Evolutionary conservation across 495 filamentous ascomycete genomes (phyloP).

Genomic region (Neurospora sp.): DNA sequence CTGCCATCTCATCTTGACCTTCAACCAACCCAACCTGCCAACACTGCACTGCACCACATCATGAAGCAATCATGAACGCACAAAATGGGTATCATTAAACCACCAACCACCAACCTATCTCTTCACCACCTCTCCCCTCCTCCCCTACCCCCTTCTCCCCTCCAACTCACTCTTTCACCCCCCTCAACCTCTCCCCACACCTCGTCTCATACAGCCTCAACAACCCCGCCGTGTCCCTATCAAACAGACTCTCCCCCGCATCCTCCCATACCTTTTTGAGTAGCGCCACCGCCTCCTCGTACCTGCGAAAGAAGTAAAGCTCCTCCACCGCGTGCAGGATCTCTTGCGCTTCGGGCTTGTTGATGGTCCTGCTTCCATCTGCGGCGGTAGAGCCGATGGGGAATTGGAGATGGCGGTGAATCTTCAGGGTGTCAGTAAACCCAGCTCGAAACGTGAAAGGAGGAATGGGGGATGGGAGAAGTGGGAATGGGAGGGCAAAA

Average conservation of each 20-base stretch:
- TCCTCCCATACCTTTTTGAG: slow-evolving; percentile 20
- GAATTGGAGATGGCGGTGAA: slow-evolving; percentile 19
- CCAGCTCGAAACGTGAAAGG: no score
- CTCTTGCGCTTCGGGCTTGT: slow-evolving; percentile 35
- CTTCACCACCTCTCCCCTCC: neutral
- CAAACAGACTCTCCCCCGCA: slow-evolving; percentile 18
- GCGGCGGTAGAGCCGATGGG: neutral
- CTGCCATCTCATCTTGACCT: neutral
- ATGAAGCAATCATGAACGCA: neutral
- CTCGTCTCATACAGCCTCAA: slow-evolving; percentile 27
- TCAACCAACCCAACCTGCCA: neutral
- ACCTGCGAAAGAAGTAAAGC: slow-evolving; percentile 43
- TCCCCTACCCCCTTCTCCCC: neutral
- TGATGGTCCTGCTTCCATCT: slow-evolving; percentile 1
- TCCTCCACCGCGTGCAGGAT: slow-evolving; percentile 47
- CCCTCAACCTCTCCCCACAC: slow-evolving; percentile 17
- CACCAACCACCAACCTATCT: neutral
- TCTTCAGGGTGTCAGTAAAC: no score
- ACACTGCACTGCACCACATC: neutral
- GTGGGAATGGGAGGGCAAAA: no score
- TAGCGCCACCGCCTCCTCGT: slow-evolving; percentile 31
- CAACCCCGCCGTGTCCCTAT: slow-evolving; percentile 24
- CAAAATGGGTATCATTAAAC: neutral
- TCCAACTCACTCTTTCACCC: neutral
- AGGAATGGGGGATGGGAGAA: no score